Base-by-base conservation (phyloP, 1,284 basidiomycete species). In the Kwoniella shivajii region DNA sequence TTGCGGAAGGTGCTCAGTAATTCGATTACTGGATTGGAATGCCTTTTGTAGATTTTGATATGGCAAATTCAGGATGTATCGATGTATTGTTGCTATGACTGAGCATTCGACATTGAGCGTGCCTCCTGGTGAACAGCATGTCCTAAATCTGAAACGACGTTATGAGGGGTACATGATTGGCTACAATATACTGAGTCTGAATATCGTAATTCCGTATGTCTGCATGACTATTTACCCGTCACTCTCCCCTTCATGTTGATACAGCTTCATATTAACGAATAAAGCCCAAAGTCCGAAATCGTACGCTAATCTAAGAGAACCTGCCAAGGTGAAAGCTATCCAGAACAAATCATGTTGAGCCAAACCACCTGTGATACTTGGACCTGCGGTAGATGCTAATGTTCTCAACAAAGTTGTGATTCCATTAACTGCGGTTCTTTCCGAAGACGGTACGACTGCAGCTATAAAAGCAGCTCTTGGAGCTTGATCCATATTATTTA, bases 401-500 rank as follows among this genome's bases (percentile, higher is more conserved):
- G 65, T 68, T 31, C 59, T 51, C 2, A 66, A n/a, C 16, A 50
- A 53, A 38, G 47, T 61, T 13, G 59, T 66, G 43, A 68, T 64
- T 4, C 66, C 66, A 29, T 57, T 63, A 20, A 68, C 65, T 10
- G 65, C 62, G 22, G 66, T 66, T 16, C 64, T 24, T 34, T 66
- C 65, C 7, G 50, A 33, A 10, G 62, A 30, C 14, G 48, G 49
- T 14, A 68, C 61, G 6, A 50, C 57, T 9, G 63, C 57, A 22
- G 66, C 62, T 36, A 68, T 61, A 54, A 68, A 68, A 11, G 65
- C 66, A 4, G 66, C 41, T 29, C 66, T 36, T 13, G 66, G 66
- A 5, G 65, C 66, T 56, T 62, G 59, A 44, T 68, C 66, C 66
- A 68, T 68, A 24, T 65, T 62, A 29, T 60, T 63, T 10, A 63